A percentile compares a stretch with the other conserved stretches of the same genome.
phyloP scores from a whole-genome alignment of 2,329 filamentous ascomycete genomes.

The Amauroascus verrucosus region DNA sequence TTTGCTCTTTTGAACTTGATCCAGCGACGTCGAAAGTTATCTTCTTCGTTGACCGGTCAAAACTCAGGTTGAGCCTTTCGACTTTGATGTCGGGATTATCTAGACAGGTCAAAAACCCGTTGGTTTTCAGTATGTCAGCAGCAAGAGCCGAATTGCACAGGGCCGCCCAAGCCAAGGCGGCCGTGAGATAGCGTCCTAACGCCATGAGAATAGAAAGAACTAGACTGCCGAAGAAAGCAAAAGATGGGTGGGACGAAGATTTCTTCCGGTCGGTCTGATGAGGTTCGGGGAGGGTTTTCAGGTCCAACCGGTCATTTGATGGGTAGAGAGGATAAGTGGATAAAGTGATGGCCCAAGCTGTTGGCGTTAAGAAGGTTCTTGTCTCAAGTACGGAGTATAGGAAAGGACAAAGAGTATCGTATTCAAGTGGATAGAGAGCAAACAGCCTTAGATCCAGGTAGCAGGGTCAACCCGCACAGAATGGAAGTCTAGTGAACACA shows the following conservation, averaged over 20 bases:
- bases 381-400: background rate
- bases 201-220: background rate
- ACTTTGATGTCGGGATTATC: constrained; percentile 53
- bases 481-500: constrained; percentile 1
- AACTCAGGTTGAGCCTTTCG: constrained; percentile 63
- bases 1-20: constrained; percentile 60
- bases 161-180: background rate
- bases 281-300: background rate
- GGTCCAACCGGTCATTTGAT: background rate
- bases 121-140: constrained; percentile 64
- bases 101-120: constrained; percentile 66
- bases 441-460: background rate
- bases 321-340: background rate
- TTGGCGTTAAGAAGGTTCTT: background rate
- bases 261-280: background rate
- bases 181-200: constrained; percentile 2
- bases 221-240: background rate
- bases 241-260: background rate
- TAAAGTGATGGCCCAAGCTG: background rate
- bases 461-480: constrained; percentile 12
- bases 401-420: background rate
- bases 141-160: constrained; percentile 2
- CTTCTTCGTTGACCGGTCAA: constrained; percentile 62
- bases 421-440: background rate
- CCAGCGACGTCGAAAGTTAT: constrained; percentile 77